phyloP scores from a whole-genome alignment of 768 basidiomycete genomes.

The Lentinula guzmanii region DNA sequence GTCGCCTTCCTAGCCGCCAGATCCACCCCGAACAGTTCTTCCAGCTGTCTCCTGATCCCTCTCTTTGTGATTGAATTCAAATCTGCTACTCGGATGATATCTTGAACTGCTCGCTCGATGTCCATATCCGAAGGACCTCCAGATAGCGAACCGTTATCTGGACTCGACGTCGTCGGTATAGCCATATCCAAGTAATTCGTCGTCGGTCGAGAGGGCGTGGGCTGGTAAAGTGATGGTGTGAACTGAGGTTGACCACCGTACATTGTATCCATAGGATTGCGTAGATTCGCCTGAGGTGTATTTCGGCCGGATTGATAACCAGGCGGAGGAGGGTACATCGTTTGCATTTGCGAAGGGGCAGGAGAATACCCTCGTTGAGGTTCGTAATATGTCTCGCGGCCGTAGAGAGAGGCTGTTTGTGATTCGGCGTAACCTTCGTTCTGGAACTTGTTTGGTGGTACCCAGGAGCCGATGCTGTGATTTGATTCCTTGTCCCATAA shows the following conservation, averaged over 20 bases:
- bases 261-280: slow-evolving; percentile 14
- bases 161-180: slow-evolving; percentile 47
- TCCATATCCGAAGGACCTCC: slow-evolving; percentile 60
- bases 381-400: slow-evolving; percentile 85
- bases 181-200: slow-evolving; percentile 77
- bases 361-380: slow-evolving; percentile 63
- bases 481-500: slow-evolving; percentile 98
- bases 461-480: slow-evolving; percentile 92
- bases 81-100: slow-evolving; percentile 72
- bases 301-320: slow-evolving; percentile 77
- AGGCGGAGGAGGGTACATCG: slow-evolving; percentile 48
- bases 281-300: slow-evolving; percentile 51
- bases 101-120: slow-evolving; percentile 68
- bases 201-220: slow-evolving; percentile 60
- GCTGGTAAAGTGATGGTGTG: slow-evolving; percentile 38
- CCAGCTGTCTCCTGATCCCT: slow-evolving; percentile 77
- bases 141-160: slow-evolving; percentile 42
- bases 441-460: slow-evolving; percentile 66
- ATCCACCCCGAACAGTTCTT: slow-evolving; percentile 77
- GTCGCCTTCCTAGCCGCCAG: slow-evolving; percentile 62
- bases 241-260: slow-evolving; percentile 14
- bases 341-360: slow-evolving; percentile 58
- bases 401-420: slow-evolving; percentile 74
- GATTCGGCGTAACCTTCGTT: slow-evolving; percentile 77
- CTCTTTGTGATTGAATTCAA: slow-evolving; percentile 91